These are phyloP conservation scores for Trichophyton rubrum DNA, from an alignment of 2,329 filamentous ascomycete species.

Conservation along the genomic window DNA sequence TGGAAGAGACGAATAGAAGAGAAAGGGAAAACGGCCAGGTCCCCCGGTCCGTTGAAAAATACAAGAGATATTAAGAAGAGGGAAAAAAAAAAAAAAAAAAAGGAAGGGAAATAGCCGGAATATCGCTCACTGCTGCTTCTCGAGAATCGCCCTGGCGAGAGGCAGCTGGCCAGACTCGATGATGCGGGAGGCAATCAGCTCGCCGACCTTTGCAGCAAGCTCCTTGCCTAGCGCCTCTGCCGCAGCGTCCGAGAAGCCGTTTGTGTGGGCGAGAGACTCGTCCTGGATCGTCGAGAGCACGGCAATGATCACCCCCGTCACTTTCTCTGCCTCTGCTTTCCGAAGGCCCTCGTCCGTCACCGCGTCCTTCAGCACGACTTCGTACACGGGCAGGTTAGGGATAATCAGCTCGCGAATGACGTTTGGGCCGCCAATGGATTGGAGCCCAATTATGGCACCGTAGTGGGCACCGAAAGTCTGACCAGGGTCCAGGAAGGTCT, in stretches of 20 bases:
- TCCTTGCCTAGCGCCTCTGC: constrained; percentile 27
- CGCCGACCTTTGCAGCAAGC: constrained; percentile 30
- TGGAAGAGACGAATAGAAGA: neutral
- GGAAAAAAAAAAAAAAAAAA: neutral
- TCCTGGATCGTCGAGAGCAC: constrained; percentile 44
- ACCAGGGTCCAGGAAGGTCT: constrained; percentile 76
- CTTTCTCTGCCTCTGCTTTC: constrained; percentile 47
- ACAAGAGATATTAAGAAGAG: too few relatives aligned
- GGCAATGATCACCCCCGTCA: constrained; percentile 45
- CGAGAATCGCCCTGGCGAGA: constrained; percentile 30
- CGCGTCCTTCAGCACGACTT: constrained; percentile 46
- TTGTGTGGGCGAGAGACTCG: constrained; percentile 29
- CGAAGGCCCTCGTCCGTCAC: constrained; percentile 41
- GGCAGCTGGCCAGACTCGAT: constrained; percentile 30
- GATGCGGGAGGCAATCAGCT: constrained; percentile 31
- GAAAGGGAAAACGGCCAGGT: neutral
- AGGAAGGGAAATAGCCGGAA: neutral
- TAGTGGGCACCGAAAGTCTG: constrained; percentile 77
- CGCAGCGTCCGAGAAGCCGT: constrained; percentile 28
- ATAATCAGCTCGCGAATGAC: constrained; percentile 52
- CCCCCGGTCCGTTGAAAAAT: neutral
- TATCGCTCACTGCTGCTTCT: constrained; percentile 6
- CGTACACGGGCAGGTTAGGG: constrained; percentile 54
- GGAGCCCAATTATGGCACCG: constrained; percentile 70
- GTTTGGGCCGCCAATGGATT: constrained; percentile 59